Conservation (phyloP, 139 green algal species). For the Coelastrella sp. region DNA sequence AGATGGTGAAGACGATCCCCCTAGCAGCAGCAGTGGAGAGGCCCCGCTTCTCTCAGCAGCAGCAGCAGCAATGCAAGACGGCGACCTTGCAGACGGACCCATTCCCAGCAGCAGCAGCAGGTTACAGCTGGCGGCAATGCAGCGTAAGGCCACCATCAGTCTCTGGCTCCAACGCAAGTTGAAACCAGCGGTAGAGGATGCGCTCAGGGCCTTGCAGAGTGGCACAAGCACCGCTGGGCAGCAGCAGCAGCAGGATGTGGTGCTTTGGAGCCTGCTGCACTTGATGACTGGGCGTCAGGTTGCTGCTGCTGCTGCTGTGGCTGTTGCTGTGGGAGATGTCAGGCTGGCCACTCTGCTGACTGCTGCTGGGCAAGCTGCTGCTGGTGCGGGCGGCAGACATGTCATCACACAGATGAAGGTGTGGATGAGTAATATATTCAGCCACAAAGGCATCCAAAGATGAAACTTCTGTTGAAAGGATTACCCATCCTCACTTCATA, state of each 20-base stretch:
- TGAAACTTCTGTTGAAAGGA: too few relatives aligned
- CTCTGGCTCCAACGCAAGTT: conserved; percentile 59
- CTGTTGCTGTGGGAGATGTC: conserved; percentile 72
- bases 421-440: conserved; percentile 53
- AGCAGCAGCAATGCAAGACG: not conserved
- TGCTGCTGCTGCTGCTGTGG: conserved; percentile 61
- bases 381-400: conserved; percentile 17
- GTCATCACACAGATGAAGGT: conserved; percentile 74
- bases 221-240: not conserved
- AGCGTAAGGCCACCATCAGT: conserved; percentile 50
- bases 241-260: conserved; percentile 11
- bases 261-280: conserved; percentile 58
- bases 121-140: conserved; percentile 42
- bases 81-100: conserved; percentile 6
- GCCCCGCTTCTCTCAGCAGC: conserved; percentile 12
- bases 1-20: conserved; percentile 37
- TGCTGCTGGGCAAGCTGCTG: conserved; percentile 53
- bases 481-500: too few relatives aligned
- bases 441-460: too few relatives aligned
- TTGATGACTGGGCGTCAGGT: conserved; percentile 75
- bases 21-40: conserved; percentile 15
- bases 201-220: conserved; percentile 18
- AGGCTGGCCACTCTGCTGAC: conserved; percentile 83
- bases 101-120: not conserved
- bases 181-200: conserved; percentile 43